Evolutionary conservation across 2,329 filamentous ascomycete genomes (phyloP).

Genomic region (Hortaea werneckii): DNA sequence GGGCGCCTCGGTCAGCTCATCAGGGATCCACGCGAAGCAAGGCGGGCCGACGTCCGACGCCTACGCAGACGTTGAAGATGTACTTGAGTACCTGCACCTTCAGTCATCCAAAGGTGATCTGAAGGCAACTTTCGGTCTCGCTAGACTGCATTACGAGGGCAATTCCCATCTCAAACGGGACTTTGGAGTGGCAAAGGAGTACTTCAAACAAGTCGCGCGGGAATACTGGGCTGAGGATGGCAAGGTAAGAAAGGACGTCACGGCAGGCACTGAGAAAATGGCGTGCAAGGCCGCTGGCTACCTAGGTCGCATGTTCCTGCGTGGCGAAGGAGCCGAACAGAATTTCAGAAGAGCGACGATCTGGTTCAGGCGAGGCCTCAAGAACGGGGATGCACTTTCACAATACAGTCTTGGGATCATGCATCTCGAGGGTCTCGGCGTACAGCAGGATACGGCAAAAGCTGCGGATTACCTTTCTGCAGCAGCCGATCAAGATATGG

Average conservation of each 20-base stretch:
- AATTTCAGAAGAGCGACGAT: slow-evolving; percentile 64
- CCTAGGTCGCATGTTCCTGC: slow-evolving; percentile 78
- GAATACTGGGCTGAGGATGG: slow-evolving; percentile 76
- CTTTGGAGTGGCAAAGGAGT: slow-evolving; percentile 61
- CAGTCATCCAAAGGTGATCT: slow-evolving; percentile 84
- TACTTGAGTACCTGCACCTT: slow-evolving; percentile 86
- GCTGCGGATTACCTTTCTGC: slow-evolving; percentile 68
- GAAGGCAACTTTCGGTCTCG: slow-evolving; percentile 76
- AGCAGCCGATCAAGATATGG: slow-evolving; percentile 72
- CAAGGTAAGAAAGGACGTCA: slow-evolving; percentile 59
- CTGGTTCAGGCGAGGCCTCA: slow-evolving; percentile 75
- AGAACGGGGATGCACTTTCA: slow-evolving; percentile 68
- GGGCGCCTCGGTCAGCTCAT: slow-evolving; percentile 81
- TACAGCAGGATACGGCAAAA: slow-evolving; percentile 56
- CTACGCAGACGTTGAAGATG: slow-evolving; percentile 80
- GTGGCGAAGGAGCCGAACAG: slow-evolving; percentile 74
- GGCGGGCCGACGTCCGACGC: slow-evolving; percentile 65
- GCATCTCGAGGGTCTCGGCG: slow-evolving; percentile 68
- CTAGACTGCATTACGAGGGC: slow-evolving; percentile 80
- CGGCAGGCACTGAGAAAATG: slow-evolving; percentile 61
- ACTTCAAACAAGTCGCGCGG: slow-evolving; percentile 70
- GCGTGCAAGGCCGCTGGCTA: slow-evolving; percentile 79
- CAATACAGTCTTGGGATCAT: slow-evolving; percentile 78
- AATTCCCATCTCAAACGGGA: slow-evolving; percentile 65
- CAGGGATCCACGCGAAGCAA: slow-evolving; percentile 70